Evolutionary conservation across 129 eudicot species (phyloP).

Genomic region (Rutidosis leptorrhynchoides): DNA sequence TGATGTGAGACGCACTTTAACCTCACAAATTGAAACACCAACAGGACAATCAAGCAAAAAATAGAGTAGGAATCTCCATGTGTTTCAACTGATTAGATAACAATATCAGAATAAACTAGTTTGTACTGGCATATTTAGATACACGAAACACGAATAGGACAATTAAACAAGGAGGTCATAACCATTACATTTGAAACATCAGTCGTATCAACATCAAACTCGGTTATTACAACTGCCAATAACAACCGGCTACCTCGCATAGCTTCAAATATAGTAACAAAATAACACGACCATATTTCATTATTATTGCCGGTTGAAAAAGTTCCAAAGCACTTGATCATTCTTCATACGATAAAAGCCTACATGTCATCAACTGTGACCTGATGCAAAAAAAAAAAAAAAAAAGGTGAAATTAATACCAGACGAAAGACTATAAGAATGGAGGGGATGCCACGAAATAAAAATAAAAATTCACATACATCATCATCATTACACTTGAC

Average conservation of each 20-base stretch:
- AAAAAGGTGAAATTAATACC: neutral
- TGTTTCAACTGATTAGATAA: neutral
- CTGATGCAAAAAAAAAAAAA: constrained; percentile 6
- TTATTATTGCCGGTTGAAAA: neutral
- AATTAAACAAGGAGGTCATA: neutral
- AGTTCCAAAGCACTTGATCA: neutral
- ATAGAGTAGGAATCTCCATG: no score
- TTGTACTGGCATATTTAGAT: neutral
- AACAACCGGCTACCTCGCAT: neutral
- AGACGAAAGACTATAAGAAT: neutral
- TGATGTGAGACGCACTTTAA: no score
- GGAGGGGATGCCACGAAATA: neutral
- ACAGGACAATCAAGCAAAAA: no score
- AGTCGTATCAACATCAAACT: neutral
- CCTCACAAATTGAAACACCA: no score
- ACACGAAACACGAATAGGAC: neutral
- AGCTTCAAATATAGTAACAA: neutral
- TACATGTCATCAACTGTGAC: constrained; percentile 79
- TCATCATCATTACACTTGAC: constrained; percentile 72
- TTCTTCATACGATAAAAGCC: constrained; percentile 82
- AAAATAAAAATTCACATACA: constrained; percentile 35
- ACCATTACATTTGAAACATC: neutral
- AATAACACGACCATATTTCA: neutral
- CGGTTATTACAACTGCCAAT: neutral
- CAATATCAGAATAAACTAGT: neutral